These are phyloP conservation scores for Plasmodium sp. DNA, from an alignment of 169 alveolate genomes.

Conservation along the genomic window DNA sequence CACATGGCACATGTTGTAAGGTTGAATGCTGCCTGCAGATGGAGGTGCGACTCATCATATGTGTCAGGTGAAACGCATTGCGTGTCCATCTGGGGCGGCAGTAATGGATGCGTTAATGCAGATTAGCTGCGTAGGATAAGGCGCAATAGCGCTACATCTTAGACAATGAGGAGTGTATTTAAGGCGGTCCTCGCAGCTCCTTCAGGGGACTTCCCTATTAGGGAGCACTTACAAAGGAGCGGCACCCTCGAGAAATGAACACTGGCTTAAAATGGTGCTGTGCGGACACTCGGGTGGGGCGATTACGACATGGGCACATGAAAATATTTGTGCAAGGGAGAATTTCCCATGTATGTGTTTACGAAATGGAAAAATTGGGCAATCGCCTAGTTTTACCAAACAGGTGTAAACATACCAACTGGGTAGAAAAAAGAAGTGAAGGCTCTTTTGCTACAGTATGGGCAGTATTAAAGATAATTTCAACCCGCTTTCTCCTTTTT, in stretches of 20 bases:
- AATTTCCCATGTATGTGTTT: background rate
- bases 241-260: background rate
- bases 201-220: background rate
- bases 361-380: background rate
- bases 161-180: background rate
- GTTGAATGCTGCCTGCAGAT: background rate
- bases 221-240: background rate
- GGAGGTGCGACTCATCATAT: background rate
- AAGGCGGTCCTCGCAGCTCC: background rate
- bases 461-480: too few species aligned
- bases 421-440: background rate
- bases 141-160: background rate
- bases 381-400: background rate
- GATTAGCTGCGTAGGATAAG: background rate
- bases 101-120: background rate
- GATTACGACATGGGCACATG: background rate
- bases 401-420: background rate
- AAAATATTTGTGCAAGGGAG: background rate
- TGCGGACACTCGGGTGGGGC: background rate
- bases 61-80: background rate
- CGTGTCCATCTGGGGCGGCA: background rate
- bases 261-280: background rate
- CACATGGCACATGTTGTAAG: background rate
- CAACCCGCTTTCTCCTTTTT: background rate
- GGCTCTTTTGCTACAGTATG: background rate